Evolutionary conservation across 169 alveolate genomes (phyloP).

Genomic region (Neospora caninum): DNA sequence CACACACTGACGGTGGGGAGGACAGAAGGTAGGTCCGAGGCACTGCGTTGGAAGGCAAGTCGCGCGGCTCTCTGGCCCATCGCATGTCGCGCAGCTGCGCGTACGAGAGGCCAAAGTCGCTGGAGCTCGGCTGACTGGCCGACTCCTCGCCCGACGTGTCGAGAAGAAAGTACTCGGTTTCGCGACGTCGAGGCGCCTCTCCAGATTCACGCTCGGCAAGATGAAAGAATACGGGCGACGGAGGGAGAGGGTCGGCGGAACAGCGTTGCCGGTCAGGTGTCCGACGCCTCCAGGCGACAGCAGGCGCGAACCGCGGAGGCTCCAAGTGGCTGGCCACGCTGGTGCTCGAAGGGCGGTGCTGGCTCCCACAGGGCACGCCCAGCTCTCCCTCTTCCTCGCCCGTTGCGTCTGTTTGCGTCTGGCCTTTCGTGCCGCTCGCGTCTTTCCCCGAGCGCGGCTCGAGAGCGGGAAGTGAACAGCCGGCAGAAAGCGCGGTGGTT

Average conservation of each 20-base stretch:
- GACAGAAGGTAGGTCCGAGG: not conserved
- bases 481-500: no score
- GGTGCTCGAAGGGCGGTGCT: no score
- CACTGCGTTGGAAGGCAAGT: not conserved
- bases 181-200: not conserved
- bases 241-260: not conserved
- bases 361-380: no score
- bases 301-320: no score
- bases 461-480: no score
- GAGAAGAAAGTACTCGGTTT: not conserved
- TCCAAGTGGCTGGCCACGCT: no score
- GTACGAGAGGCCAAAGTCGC: slow-evolving; percentile 3
- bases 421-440: no score
- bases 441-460: no score
- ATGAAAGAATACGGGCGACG: not conserved
- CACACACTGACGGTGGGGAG: not conserved
- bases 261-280: not conserved
- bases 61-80: not conserved
- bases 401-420: no score
- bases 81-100: not conserved
- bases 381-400: no score
- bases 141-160: not conserved
- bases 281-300: not conserved
- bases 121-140: not conserved
- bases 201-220: not conserved